Conservation (phyloP, 2,329 filamentous ascomycete species). For the Pestalotiopsis sp. region DNA sequence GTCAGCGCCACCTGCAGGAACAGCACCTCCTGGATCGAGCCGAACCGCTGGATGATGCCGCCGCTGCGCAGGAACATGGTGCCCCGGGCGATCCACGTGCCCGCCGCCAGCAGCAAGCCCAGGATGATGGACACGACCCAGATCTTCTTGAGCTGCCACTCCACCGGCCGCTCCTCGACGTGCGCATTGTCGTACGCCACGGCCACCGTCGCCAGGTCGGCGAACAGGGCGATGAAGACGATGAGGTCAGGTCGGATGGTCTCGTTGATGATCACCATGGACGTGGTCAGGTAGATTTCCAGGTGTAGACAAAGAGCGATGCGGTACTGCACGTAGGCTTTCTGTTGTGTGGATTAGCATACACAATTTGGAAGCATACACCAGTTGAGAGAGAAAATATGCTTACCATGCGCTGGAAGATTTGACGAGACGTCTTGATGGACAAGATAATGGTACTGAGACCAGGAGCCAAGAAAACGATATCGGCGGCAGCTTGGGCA, state of each 20-base stretch:
- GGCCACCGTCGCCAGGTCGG: conserved; percentile 78
- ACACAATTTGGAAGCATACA: background rate
- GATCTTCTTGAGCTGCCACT: conserved; percentile 82
- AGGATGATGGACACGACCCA: conserved; percentile 76
- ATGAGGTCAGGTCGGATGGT: conserved; percentile 73
- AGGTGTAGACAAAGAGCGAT: conserved; percentile 75
- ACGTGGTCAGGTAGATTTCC: conserved; percentile 76
- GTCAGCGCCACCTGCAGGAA: conserved; percentile 75
- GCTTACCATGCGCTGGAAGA: conserved; percentile 19
- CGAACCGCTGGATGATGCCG: conserved; percentile 76
- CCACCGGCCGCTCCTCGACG: conserved; percentile 74
- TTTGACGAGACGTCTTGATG: conserved; percentile 70
- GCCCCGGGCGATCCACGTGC: conserved; percentile 75
- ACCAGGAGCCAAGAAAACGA: conserved; percentile 75
- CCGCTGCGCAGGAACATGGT: conserved; percentile 70
- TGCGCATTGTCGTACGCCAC: conserved; percentile 81
- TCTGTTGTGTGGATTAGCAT: conserved; percentile 38
- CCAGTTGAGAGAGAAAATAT: background rate
- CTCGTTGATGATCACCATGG: conserved; percentile 81
- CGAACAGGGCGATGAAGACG: conserved; percentile 80
- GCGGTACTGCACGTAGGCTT: conserved; percentile 77
- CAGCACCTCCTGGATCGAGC: conserved; percentile 73
- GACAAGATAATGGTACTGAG: conserved; percentile 72
- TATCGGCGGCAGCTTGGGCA: conserved; percentile 73
- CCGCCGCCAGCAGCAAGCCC: conserved; percentile 68